Evolutionary conservation across 257 asterid genomes (phyloP).

Genomic region (Penstemon davidsonii): DNA sequence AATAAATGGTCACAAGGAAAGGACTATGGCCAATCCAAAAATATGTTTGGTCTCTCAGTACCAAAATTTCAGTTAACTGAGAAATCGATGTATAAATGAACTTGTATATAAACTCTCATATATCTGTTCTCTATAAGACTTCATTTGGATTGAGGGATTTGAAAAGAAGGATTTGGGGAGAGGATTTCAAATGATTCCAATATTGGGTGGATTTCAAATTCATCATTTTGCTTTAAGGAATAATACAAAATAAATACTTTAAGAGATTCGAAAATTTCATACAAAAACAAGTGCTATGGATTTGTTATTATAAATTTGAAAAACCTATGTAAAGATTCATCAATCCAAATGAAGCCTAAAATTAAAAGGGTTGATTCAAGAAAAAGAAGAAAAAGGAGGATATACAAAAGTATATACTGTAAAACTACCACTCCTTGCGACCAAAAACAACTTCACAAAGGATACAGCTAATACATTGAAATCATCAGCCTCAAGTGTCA

Average conservation of each 20-base stretch:
- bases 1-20: background rate
- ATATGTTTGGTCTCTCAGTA: slow-evolving; percentile 1
- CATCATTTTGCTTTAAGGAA: no score
- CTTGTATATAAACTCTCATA: background rate
- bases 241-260: no score
- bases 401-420: background rate
- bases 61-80: background rate
- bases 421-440: background rate
- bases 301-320: no score
- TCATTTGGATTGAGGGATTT: no score
- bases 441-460: slow-evolving; percentile 14
- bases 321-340: no score
- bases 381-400: background rate
- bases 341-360: background rate
- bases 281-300: no score
- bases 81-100: background rate
- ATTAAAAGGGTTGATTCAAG: background rate
- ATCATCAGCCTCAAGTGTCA: slow-evolving; percentile 6
- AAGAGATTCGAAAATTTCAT: no score
- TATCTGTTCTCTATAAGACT: no score
- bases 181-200: no score
- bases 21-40: background rate
- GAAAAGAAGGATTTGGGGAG: no score
- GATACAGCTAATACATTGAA: background rate
- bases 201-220: no score